phyloP scores from a whole-genome alignment of 441 rosid species.

The Erodium texanum region DNA sequence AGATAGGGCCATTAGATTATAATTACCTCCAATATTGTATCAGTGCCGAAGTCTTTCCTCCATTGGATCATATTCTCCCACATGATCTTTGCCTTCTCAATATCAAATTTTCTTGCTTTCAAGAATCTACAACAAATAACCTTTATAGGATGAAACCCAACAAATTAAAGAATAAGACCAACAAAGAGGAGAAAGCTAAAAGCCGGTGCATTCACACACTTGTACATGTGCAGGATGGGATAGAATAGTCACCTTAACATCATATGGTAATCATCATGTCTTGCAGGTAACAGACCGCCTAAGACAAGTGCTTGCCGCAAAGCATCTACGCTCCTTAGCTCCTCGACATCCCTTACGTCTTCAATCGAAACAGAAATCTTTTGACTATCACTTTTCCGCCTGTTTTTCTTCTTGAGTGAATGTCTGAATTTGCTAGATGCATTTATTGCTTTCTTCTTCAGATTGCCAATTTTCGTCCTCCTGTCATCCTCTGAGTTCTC shows the following conservation, averaged over 20 bases:
- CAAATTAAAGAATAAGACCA: neutral
- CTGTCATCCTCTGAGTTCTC: constrained; percentile 99
- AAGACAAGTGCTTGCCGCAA: constrained; percentile 67
- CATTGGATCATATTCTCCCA: constrained; percentile 97
- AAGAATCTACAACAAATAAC: constrained; percentile 45
- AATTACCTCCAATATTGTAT: constrained; percentile 71
- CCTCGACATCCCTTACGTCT: constrained; percentile 79
- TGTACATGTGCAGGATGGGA: neutral
- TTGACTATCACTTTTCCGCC: constrained; percentile 79
- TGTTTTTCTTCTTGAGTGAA: constrained; percentile 77
- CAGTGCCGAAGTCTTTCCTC: constrained; percentile 90
- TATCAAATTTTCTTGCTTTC: constrained; percentile 94
- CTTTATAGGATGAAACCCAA: neutral
- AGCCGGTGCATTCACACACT: neutral
- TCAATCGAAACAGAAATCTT: constrained; percentile 91
- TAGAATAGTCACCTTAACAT: constrained; percentile 53
- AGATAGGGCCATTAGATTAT: neutral
- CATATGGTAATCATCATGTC: constrained; percentile 84
- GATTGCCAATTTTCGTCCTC: constrained; percentile 75
- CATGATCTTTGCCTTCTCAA: constrained; percentile 95
- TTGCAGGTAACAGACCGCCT: constrained; percentile 69
- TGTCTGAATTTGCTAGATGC: constrained; percentile 87
- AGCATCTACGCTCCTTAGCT: constrained; percentile 73
- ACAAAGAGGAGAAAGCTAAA: no score
- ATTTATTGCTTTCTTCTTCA: constrained; percentile 85